Base-by-base conservation (phyloP, 805 yeast species). In the Torulaspora microellipsoides region DNA sequence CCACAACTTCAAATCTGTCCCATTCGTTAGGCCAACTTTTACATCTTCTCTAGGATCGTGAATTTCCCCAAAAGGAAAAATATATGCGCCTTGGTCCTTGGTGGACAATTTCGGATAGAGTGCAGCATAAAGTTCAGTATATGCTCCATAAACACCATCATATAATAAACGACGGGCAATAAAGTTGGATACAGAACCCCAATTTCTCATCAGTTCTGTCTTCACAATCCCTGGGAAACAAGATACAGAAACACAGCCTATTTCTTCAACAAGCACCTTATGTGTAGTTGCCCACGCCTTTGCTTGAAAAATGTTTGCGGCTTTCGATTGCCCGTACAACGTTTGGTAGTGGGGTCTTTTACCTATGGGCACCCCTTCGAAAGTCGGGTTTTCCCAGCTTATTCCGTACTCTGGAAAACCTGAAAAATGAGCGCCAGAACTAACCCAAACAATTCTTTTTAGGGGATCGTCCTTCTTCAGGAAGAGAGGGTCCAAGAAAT, bases 251-350 rank as follows among this genome's bases (percentile, higher is more conserved):
- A 64, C 55, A 36, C 66, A 58, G 8, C 63, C 62, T 5, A 56
- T 55, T n/a, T 53, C 46, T n/a, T 53, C 53, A 14, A 51, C 56
- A 2, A 36, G 40, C 11, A 52, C 46, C 10, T 55, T 49, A 25
- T 66, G 55, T 36, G 55, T 56, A 4, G 49, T 43, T 7, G 64
- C 55, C 68, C 71, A 70, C 3, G 61, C 60, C 15, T 59, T 58
- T 4, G 72, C 68, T 47, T 64, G 68, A 6, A 59, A 47, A 13
- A 64, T 55, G 32, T 58, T 59, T 23, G 60, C 60, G 3, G 72
- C 70, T 46, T 70, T 70, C n/a, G 70, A 62, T 46, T 68, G 72
- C 6, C 69, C 72, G 43, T 69, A 69, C 27, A 60, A 42, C 2
- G 32, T 37, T 20, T 14, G 31, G 15, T 55, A 20, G 10, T 36